These are phyloP conservation scores for Teratosphaeria nubilosa DNA, from an alignment of 2,329 filamentous ascomycete genomes.

Conservation along the genomic window DNA sequence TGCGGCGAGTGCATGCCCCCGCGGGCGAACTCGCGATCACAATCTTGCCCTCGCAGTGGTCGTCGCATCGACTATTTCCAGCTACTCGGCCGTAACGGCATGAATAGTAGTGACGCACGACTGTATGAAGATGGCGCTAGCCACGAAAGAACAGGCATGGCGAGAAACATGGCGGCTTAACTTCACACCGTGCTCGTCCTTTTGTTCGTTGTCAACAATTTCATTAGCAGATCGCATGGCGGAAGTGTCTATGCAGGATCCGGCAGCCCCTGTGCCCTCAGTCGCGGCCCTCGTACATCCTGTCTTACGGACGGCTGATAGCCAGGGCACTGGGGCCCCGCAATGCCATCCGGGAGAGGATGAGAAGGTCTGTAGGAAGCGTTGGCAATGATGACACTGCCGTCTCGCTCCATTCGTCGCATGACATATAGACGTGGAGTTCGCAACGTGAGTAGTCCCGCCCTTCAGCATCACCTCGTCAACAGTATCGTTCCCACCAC, in stretches of 20 bases:
- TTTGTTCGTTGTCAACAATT: no score
- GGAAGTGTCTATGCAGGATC: no score
- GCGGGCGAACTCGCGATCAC: no score
- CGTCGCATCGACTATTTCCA: no score
- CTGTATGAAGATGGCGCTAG: background rate
- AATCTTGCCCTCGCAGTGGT: no score
- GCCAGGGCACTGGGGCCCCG: background rate
- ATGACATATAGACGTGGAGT: background rate
- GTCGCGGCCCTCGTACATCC: background rate
- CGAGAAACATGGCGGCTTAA: background rate
- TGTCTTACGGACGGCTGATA: background rate
- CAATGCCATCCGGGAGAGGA: background rate
- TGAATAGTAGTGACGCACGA: background rate
- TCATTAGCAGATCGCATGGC: no score
- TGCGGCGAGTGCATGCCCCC: no score
- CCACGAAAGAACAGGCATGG: background rate
- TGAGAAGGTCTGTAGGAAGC: background rate
- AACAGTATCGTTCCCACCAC: background rate
- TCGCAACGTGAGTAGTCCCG: background rate
- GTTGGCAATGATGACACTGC: background rate
- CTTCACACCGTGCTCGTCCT: no score
- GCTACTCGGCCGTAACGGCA: background rate
- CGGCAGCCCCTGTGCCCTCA: background rate
- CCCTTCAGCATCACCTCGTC: background rate
- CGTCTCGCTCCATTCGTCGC: background rate